Evolutionary conservation across 441 rosid species (phyloP), one percentile per base, ranked within the genome.

Genomic region (Erodium texanum): DNA sequence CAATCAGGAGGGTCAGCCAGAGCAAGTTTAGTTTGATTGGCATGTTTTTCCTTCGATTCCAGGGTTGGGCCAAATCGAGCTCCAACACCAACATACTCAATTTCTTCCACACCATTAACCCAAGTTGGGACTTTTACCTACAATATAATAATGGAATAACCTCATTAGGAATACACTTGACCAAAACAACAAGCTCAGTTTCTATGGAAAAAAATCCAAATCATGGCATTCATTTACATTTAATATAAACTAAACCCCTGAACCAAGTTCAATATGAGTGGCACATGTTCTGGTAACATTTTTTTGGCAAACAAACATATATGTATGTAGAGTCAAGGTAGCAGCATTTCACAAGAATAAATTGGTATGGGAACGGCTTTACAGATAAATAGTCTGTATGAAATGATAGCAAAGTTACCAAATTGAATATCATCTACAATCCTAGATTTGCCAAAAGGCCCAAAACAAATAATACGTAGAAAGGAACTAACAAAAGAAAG

Each of bases 41-140:
- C 87, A 69, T 81, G 84, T 45, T 77, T 83, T 71, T 83, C 87
- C 74, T 81, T 79, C 2, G 87, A 79, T 65, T 79, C 87, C 74
- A 83, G 72, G 5, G 84, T 83, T 29, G 68, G 76, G 68, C 87
- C 87, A 50, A 83, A 83, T 10, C 87, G 87, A 68, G 84, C 87
- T 72, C 87, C 87, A 48, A 81, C 83, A 67, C 87, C 87, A 67
- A 83, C 87, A 68, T 83, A 83, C 72, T 83, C 87, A 69, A 54
- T 59, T 41, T 72, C 76, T 76, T 72, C 78, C 29, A 69, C 68
- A 16, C 73, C 66, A 77, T 83, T 66, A 62, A 83, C 64, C 82
- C 80, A 79, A n/a, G 78, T 83, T 20, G 84, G 80, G 24, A 83
- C 83, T 83, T 83, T 83, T 62, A 83, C 84, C 87, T 83, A 65